These are phyloP conservation scores for Pyrenophora tritici-repentis DNA, from an alignment of 2,329 filamentous ascomycete genomes.

Conservation along the genomic window DNA sequence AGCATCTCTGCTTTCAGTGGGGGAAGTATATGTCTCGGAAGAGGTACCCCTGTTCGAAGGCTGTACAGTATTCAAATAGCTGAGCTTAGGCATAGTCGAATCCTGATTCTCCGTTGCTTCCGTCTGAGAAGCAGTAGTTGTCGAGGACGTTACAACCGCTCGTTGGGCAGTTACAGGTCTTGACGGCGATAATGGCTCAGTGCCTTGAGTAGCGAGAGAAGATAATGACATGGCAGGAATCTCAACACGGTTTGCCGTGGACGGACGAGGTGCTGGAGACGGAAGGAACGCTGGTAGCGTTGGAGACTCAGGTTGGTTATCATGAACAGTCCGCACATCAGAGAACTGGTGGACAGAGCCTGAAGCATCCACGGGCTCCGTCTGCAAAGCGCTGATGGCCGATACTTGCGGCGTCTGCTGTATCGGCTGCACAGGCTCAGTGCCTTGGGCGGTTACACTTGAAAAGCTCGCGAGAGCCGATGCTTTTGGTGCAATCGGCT, in stretches of 20 bases:
- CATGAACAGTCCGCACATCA: constrained; percentile 35
- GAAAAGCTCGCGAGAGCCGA: constrained; percentile 23
- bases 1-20: constrained; percentile 16
- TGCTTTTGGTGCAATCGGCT: constrained; percentile 24
- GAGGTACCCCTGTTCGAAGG: constrained; percentile 50
- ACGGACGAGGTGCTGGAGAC: constrained; percentile 36
- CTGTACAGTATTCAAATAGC: constrained; percentile 52
- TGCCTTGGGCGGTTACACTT: constrained; percentile 27
- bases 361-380: constrained; percentile 26
- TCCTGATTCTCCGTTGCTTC: constrained; percentile 18
- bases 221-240: constrained; percentile 31
- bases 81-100: constrained; percentile 41
- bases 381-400: constrained; percentile 34
- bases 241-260: constrained; percentile 32
- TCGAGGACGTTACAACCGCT: constrained; percentile 16
- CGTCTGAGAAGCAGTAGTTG: constrained; percentile 17
- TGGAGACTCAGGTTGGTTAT: constrained; percentile 43
- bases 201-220: constrained; percentile 33
- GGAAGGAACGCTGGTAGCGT: constrained; percentile 41
- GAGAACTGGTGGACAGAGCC: constrained; percentile 29
- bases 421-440: constrained; percentile 32
- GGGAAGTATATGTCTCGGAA: constrained; percentile 1
- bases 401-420: constrained; percentile 28
- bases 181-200: constrained; percentile 35
- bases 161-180: constrained; percentile 41